Percentiles rank a stretch among this genome's conserved stretches.
These are phyloP conservation scores for Phalaenopsis aphrodite DNA, from an alignment of 106 monocot genomes.

Conservation along the genomic window DNA sequence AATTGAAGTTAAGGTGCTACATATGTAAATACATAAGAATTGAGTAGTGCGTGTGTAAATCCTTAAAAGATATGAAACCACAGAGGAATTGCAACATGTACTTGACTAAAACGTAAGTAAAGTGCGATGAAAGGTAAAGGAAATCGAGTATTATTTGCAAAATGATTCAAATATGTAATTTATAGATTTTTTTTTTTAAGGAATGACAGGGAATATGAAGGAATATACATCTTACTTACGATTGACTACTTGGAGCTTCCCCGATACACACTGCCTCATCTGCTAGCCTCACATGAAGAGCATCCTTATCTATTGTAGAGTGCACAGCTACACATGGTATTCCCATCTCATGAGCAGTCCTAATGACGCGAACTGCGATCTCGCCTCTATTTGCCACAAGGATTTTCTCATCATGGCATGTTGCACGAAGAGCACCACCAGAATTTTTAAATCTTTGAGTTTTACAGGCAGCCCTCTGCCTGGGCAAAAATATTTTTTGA, in stretches of 20 bases:
- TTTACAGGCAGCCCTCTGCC: conserved; percentile 14
- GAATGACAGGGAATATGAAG: background rate
- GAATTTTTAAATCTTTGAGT: conserved; percentile 28
- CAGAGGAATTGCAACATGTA: background rate
- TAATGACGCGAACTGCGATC: conserved; percentile 86
- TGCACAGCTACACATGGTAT: conserved; percentile 94
- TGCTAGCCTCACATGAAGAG: conserved; percentile 85
- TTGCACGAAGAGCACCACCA: conserved; percentile 48
- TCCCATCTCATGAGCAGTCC: conserved; percentile 97
- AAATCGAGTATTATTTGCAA: background rate
- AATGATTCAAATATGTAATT: background rate
- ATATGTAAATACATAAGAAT: too few relatives aligned
- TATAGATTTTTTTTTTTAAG: too few relatives aligned
- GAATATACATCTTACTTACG: conserved; percentile 40
- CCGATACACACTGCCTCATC: conserved; percentile 94
- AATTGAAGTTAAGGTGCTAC: too few relatives aligned
- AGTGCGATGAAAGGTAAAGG: background rate
- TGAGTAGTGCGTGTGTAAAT: too few relatives aligned
- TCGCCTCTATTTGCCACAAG: conserved; percentile 94
- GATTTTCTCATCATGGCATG: conserved; percentile 72
- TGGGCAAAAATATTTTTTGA: conserved; percentile 31
- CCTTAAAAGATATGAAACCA: background rate
- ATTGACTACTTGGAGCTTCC: conserved; percentile 94
- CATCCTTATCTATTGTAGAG: conserved; percentile 86
- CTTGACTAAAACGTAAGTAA: background rate